Evolutionary conservation across 2,329 filamentous ascomycete species (phyloP), one percentile per base, ranked within the genome.

Genomic region (Alternaria gansuensis): DNA sequence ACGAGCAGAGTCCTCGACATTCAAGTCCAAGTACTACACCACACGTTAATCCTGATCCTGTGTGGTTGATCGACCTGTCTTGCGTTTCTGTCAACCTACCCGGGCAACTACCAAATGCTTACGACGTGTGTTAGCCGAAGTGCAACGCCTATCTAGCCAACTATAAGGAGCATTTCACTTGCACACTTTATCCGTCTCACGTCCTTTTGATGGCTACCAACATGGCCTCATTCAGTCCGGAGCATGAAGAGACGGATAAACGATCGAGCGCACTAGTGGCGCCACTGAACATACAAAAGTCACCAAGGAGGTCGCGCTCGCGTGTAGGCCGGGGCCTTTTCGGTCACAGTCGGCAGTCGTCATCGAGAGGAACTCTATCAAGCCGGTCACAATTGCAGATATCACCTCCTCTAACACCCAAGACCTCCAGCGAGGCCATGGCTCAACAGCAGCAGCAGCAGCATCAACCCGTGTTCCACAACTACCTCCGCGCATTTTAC

Each of bases 401-500:
- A 79, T 93, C 90, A 48, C 91, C 91, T 28, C 91, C 91, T 40
- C 82, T 88, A 62, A 93, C 91, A 8, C 91, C 91, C 17, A 88
- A 88, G 77, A 84, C 84, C 71, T 88, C 87, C 24, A 84, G 85
- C 72, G 88, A 92, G 73, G 81, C 85, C 64, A 82, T 85, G 73
- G 78, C 67, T 69, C 80, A 67, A 70, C 79, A 63, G 75, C 77
- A 68, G 70, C 79, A 62, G 75, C 77, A 62, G 75, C 77, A 69
- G 70, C 78, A 83, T 6, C 83, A 87, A 64, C 86, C 90, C 2
- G 83, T 93, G 58, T 97, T 97, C 75, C 91, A 96, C 83, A 96
- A 95, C 82, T 99, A 97, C 74, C 83, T 99, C 44, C 90, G 95
- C 65, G 95, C 95, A 49, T 94, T 96, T 74, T 96, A 97, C 77